Percentiles rank a stretch among this genome's conserved stretches.
phyloP scores from a whole-genome alignment of 257 asterid genomes.

The Solanum peruvianum region DNA sequence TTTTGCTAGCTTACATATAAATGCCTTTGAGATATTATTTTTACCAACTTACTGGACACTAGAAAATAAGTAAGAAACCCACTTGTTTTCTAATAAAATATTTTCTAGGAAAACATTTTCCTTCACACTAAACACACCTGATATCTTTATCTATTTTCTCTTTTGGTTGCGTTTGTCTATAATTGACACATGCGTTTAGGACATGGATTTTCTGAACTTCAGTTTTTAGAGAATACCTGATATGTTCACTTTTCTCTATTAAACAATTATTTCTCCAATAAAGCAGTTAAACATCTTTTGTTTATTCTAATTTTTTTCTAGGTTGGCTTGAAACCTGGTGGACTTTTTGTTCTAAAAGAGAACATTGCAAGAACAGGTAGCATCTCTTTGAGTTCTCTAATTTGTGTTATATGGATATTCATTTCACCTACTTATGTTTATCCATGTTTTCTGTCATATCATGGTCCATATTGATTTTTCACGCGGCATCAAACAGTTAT shows the following conservation, averaged over 20 bases:
- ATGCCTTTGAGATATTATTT: neutral
- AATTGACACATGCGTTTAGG: neutral
- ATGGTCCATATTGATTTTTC: neutral
- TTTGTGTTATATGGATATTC: neutral
- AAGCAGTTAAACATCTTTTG: neutral
- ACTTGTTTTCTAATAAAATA: too few relatives aligned
- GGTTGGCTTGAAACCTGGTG: constrained; percentile 86
- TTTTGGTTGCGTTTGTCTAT: neutral
- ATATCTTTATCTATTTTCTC: neutral
- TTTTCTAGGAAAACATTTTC: neutral
- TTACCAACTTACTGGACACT: neutral
- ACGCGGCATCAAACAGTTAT: neutral
- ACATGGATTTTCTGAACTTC: neutral
- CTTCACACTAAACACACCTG: neutral
- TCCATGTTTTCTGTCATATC: neutral
- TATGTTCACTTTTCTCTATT: neutral
- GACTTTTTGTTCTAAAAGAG: constrained; percentile 80
- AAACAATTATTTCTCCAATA: neutral
- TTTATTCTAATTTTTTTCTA: constrained; percentile 16
- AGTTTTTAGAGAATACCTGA: neutral
- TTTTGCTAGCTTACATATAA: neutral
- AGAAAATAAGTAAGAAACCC: neutral
- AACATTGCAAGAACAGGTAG: constrained; percentile 79
- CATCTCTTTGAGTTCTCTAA: neutral
- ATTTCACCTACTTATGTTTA: neutral